Percentiles rank a stretch among this genome's conserved stretches.
Conservation (phyloP, 192 early-diverging fungal genomes). For the Obelidium mucronatum region DNA sequence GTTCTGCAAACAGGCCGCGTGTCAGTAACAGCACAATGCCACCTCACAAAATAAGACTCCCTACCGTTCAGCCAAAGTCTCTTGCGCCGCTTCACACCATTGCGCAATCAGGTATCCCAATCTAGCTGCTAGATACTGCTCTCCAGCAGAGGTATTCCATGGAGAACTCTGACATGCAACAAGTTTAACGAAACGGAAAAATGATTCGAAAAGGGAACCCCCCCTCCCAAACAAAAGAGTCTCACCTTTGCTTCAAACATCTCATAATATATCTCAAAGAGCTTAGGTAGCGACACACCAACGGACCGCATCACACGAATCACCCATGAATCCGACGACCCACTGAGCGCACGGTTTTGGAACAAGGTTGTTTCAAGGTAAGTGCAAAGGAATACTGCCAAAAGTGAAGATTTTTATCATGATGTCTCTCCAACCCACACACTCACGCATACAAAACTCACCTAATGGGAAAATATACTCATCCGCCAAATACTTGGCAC, state of each 20-base stretch:
- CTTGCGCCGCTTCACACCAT: conserved; percentile 21
- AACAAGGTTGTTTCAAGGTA: conserved; percentile 13
- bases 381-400: conserved; percentile 8
- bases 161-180: conserved; percentile 7
- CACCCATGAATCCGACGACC: not conserved
- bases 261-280: conserved; percentile 38
- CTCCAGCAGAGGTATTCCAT: conserved; percentile 26
- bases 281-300: conserved; percentile 10
- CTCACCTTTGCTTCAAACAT: conserved; percentile 30
- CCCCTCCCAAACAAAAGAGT: not conserved
- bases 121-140: conserved; percentile 9
- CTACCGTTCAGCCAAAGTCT: conserved; percentile 11
- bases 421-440: too few relatives aligned
- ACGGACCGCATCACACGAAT: conserved; percentile 30
- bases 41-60: not conserved
- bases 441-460: not conserved
- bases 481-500: conserved; percentile 7
- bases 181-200: not conserved
- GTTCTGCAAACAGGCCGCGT: not conserved
- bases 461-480: conserved; percentile 37
- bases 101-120: conserved; percentile 1
- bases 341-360: conserved; percentile 3
- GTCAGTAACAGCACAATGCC: not conserved
- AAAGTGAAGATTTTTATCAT: too few relatives aligned
- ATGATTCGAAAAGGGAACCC: too few relatives aligned